phyloP scores from a whole-genome alignment of 2,329 filamentous ascomycete genomes.

The Fusarium clavum region DNA sequence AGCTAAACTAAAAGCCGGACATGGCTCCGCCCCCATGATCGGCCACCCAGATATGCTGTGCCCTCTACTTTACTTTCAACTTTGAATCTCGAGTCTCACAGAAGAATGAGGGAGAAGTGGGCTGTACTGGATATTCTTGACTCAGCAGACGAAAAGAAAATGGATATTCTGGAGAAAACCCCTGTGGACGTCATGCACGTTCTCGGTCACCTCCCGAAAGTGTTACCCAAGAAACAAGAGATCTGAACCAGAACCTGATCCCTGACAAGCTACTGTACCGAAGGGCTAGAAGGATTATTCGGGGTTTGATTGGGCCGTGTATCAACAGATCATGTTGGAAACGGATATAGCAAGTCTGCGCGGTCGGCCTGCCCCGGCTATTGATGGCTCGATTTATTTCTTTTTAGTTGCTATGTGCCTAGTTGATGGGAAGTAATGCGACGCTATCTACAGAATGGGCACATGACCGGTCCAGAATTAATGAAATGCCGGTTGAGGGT shows the following conservation, averaged over 20 bases:
- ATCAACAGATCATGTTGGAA: constrained; percentile 19
- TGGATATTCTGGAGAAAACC: background rate
- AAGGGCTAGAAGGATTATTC: constrained; percentile 1
- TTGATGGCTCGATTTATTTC: constrained; percentile 33
- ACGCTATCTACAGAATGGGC: constrained; percentile 21
- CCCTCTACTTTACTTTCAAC: background rate
- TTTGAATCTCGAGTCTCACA: background rate
- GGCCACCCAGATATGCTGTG: background rate
- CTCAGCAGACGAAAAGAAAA: constrained; percentile 1
- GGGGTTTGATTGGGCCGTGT: constrained; percentile 16
- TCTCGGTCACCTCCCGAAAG: constrained; percentile 40
- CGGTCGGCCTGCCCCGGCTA: constrained; percentile 31
- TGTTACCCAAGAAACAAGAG: constrained; percentile 25
- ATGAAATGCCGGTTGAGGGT: constrained; percentile 21
- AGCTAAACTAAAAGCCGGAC: background rate
- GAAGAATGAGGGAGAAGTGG: background rate
- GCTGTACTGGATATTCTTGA: background rate
- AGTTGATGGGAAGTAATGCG: background rate
- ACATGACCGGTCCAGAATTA: constrained; percentile 32
- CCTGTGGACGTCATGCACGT: constrained; percentile 25
- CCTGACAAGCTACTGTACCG: constrained; percentile 11
- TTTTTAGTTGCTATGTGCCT: background rate
- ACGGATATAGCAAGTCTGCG: constrained; percentile 19
- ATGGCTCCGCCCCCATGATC: constrained; percentile 1
- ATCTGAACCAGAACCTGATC: constrained; percentile 10